Evolutionary conservation across 176 grass and related monocot genomes (phyloP).

Genomic region (Themeda triandra): DNA sequence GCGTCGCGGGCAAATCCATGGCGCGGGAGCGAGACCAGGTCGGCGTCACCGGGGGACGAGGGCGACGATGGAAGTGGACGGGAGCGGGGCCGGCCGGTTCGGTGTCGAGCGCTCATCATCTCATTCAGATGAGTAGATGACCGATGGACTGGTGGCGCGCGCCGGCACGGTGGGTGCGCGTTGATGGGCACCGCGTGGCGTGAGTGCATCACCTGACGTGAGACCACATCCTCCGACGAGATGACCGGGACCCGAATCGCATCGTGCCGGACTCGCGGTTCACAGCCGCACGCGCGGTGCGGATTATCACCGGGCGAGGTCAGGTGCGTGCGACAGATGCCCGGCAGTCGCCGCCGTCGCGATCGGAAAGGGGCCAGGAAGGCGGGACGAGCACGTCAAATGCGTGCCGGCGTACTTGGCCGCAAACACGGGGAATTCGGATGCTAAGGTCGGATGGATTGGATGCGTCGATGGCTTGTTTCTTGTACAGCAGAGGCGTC

Average conservation of each 20-base stretch:
- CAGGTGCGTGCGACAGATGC: background rate
- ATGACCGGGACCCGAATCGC: background rate
- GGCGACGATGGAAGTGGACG: background rate
- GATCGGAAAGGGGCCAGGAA: background rate
- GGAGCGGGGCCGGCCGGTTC: background rate
- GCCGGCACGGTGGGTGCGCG: background rate
- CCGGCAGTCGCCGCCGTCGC: background rate
- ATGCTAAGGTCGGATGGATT: background rate
- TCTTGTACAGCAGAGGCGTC: background rate
- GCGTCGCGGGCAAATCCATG: conserved; percentile 7
- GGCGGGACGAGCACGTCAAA: background rate
- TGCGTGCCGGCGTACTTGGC: background rate
- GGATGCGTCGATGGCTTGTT: background rate
- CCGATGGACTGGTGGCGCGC: background rate
- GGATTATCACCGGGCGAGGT: background rate
- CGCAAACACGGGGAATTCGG: background rate
- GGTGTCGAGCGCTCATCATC: background rate
- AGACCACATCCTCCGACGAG: background rate
- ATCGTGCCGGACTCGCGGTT: background rate
- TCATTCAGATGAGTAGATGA: background rate
- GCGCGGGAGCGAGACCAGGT: background rate
- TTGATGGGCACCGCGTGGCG: background rate
- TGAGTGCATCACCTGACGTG: background rate
- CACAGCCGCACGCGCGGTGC: background rate
- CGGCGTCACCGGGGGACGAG: background rate